Conservation (phyloP, 129 eudicot genomes). For the Erigeron canadensis region DNA sequence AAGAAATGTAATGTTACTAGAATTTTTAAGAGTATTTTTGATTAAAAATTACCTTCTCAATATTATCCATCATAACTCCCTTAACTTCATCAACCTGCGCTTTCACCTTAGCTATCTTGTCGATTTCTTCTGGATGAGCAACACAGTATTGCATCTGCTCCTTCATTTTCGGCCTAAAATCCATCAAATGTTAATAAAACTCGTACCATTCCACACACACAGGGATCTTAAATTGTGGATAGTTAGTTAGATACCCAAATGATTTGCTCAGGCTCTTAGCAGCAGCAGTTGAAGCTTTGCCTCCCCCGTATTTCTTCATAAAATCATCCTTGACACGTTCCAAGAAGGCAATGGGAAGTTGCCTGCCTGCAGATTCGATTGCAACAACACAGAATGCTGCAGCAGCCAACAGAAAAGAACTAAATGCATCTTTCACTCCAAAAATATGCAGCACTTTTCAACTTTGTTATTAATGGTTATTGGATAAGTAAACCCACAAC, state of each 20-base stretch:
- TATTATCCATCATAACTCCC: conserved; percentile 85
- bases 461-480: no score
- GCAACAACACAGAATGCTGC: conserved; percentile 77
- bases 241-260: conserved; percentile 47
- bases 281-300: conserved; percentile 61
- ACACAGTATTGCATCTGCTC: conserved; percentile 76
- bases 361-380: conserved; percentile 59
- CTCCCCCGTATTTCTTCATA: conserved; percentile 52
- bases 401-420: conserved; percentile 9
- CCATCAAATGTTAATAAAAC: conserved; percentile 21
- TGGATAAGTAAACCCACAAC: no score
- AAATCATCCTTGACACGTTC: conserved; percentile 71
- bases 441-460: background rate
- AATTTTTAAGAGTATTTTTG: background rate
- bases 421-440: background rate
- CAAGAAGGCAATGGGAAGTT: conserved; percentile 52
- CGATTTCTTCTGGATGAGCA: conserved; percentile 74
- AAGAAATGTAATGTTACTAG: conserved; percentile 7
- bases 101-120: conserved; percentile 74
- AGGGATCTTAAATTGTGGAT: background rate
- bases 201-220: background rate
- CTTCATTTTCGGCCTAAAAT: conserved; percentile 63
- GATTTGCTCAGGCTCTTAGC: conserved; percentile 58
- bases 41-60: conserved; percentile 57
- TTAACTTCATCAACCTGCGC: conserved; percentile 79